Evolutionary conservation across 148 eudicot species (phyloP), one percentile per base, ranked within the genome.

Genomic region (Spergularia marina): DNA sequence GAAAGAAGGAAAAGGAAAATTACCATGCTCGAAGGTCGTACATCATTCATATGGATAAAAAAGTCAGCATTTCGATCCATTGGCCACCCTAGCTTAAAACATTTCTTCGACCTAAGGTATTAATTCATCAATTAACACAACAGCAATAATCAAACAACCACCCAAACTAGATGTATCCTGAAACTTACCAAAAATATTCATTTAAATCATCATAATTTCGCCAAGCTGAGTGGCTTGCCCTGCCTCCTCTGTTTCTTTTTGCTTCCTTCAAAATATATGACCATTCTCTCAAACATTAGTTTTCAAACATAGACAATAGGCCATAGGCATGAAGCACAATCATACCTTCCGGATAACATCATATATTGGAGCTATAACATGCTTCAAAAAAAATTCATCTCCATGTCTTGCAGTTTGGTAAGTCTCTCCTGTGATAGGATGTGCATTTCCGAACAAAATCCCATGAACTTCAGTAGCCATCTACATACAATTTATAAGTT

Each of bases 171-270:
- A 61, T n/a, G 12, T 63, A 13, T 12, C 55, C 20, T 56, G 59
- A 74, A 68, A 80, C 85, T 80, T 85, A 95, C 99, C 99, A 95
- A 81, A 95, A 95, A 84, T 95, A 95, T 83, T 95, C 99, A 83
- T 95, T 95, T 60, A 95, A 74, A 84, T 95, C 99, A 77, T 95
- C 99, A 79, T 95, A 95, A 76, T 95, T 95, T 83, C 99, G 90
- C 99, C 97, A 92, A 65, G 92, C 87, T 74, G 99, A 90, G 85
- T 95, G 99, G 74, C 99, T 95, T 78, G 96, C 91, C 83, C 85
- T 95, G 82, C 99, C 99, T 66, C 80, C 83, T 85, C 79, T 85
- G 62, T 89, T 90, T 84, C 87, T 90, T 85, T 74, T 86, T 41
- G 85, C 92, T 92, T 92, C 99, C 97, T 80, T 79, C 61, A 77